Evolutionary conservation across 352 stramenopile species (phyloP).

Genomic region (Globisporangium nunn): DNA sequence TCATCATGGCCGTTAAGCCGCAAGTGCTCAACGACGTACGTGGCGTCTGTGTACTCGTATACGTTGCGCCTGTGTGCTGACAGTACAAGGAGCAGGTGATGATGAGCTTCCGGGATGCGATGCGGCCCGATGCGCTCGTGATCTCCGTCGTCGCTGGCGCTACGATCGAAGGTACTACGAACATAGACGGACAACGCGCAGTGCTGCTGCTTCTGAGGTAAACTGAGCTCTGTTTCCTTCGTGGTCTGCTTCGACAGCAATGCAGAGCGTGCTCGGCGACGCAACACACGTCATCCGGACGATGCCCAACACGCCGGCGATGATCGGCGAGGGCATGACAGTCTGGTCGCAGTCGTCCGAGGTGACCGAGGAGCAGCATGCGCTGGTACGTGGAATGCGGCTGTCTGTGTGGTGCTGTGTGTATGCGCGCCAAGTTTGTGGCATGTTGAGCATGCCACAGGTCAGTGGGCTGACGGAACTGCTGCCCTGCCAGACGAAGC

Average conservation of each 20-base stretch:
- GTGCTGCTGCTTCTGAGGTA: neutral
- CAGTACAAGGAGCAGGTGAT: conserved; percentile 27
- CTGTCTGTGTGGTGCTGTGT: neutral
- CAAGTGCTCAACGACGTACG: conserved; percentile 88
- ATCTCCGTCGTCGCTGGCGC: conserved; percentile 83
- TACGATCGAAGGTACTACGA: conserved; percentile 46
- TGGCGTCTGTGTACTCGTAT: neutral
- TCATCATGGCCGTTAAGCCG: conserved; percentile 93
- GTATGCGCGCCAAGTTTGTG: neutral
- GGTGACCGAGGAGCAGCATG: conserved; percentile 70
- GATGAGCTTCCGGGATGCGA: conserved; percentile 45
- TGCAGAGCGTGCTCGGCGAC: conserved; percentile 51
- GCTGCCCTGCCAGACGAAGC: conserved; percentile 42
- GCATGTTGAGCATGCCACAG: neutral
- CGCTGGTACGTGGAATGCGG: conserved; percentile 23
- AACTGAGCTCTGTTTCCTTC: neutral
- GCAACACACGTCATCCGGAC: conserved; percentile 83
- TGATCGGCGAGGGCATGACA: conserved; percentile 92
- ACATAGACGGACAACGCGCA: neutral
- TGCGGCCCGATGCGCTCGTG: conserved; percentile 56
- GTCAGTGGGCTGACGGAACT: conserved; percentile 5
- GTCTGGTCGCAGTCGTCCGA: conserved; percentile 87
- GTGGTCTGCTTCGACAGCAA: conserved; percentile 9
- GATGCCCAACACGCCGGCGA: conserved; percentile 96
- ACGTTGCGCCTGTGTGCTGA: neutral